phyloP scores from a whole-genome alignment of 768 basidiomycete genomes.

The Aureoboletus auriporus region DNA sequence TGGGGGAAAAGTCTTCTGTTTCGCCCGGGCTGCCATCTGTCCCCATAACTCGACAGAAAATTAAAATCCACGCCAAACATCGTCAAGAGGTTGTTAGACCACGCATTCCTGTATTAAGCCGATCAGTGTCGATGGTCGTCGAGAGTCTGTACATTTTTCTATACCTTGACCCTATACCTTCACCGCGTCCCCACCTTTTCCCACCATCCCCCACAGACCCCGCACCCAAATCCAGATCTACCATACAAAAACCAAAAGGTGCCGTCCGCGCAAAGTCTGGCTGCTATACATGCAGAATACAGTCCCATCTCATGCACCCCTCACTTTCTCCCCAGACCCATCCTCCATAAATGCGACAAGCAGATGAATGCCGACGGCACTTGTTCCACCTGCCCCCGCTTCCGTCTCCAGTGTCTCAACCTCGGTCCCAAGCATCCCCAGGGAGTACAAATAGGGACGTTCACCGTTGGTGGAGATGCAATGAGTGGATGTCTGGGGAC shows the following conservation, averaged over 20 bases:
- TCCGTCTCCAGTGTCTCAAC: constrained; percentile 80
- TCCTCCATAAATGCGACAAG: constrained; percentile 78
- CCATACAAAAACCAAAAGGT: constrained; percentile 72
- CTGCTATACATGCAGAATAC: constrained; percentile 85
- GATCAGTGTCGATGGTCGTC: constrained; percentile 12
- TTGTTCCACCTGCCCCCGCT: constrained; percentile 74
- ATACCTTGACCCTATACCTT: constrained; percentile 26
- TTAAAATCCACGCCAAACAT: constrained; percentile 32
- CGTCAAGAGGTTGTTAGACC: background rate
- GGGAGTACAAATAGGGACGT: too few species aligned
- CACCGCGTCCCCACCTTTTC: constrained; percentile 13
- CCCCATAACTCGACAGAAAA: constrained; percentile 33
- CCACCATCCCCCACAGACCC: constrained; percentile 27
- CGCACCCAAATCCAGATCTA: constrained; percentile 42
- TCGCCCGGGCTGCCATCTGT: constrained; percentile 28
- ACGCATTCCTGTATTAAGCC: constrained; percentile 21
- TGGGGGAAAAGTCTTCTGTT: constrained; percentile 36
- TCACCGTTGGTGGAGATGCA: too few species aligned
- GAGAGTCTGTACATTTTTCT: constrained; percentile 23
- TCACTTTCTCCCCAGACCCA: constrained; percentile 12
- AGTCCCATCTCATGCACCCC: constrained; percentile 40
- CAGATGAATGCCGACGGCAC: constrained; percentile 54
- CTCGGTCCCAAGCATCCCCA: constrained; percentile 77
- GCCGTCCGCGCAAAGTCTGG: constrained; percentile 83
- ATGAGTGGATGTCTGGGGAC: constrained; percentile 24